Evolutionary conservation across 352 stramenopile genomes (phyloP).

Genomic region (Phytophthora pisi): DNA sequence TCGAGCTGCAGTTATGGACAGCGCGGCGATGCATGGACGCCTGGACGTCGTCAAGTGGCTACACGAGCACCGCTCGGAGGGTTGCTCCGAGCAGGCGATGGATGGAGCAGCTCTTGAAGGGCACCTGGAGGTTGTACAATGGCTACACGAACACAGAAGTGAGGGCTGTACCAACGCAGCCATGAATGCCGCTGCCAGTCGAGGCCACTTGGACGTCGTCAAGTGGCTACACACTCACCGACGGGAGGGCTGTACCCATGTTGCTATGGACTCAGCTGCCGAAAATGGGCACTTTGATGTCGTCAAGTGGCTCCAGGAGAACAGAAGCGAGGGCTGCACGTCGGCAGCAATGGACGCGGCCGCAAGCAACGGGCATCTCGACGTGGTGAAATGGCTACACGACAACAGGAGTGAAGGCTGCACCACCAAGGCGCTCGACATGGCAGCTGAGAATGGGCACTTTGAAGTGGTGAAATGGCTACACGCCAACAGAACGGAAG

Average conservation of each 20-base stretch:
- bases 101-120: conserved; percentile 40
- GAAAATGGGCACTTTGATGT: conserved; percentile 43
- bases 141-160: conserved; percentile 40
- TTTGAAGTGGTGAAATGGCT: conserved; percentile 42
- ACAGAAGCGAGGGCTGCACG: conserved; percentile 48
- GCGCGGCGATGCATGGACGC: conserved; percentile 50
- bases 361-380: conserved; percentile 32
- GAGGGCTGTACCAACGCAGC: conserved; percentile 52
- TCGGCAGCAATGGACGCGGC: conserved; percentile 24
- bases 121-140: conserved; percentile 37
- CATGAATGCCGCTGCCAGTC: conserved; percentile 51
- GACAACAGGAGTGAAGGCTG: conserved; percentile 34
- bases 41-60: conserved; percentile 53
- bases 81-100: conserved; percentile 31
- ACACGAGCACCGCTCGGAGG: conserved; percentile 28
- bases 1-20: conserved; percentile 46
- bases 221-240: conserved; percentile 53
- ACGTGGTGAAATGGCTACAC: conserved; percentile 39
- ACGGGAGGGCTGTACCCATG: conserved; percentile 46
- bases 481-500: conserved; percentile 26
- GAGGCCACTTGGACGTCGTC: conserved; percentile 52
- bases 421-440: conserved; percentile 32
- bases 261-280: conserved; percentile 52
- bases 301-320: conserved; percentile 46
- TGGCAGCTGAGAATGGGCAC: conserved; percentile 35